These are phyloP conservation scores for Penicillium sp. DNA, from an alignment of 2,329 filamentous ascomycete species.

Conservation along the genomic window DNA sequence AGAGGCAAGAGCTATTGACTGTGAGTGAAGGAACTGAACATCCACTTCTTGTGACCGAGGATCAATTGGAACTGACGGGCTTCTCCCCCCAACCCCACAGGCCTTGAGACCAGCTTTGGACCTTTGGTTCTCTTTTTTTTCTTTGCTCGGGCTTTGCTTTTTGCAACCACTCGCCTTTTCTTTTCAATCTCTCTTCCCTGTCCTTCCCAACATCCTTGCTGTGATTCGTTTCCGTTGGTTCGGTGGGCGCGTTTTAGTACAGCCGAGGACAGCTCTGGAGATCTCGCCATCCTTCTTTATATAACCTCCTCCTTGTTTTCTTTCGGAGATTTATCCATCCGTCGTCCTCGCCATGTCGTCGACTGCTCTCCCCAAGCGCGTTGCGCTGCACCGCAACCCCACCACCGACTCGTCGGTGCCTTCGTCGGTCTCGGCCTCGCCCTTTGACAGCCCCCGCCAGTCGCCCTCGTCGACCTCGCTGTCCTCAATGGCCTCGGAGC, in stretches of 20 bases:
- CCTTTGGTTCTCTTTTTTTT: not conserved
- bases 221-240: slow-evolving; percentile 2
- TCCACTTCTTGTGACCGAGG: not conserved
- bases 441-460: slow-evolving; percentile 60
- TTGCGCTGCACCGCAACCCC: slow-evolving; percentile 54
- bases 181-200: not conserved
- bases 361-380: slow-evolving; percentile 49
- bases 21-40: slow-evolving; percentile 1
- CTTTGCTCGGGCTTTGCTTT: not conserved
- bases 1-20: not conserved
- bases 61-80: slow-evolving; percentile 7
- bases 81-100: not conserved
- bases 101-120: not conserved
- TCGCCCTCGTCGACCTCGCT: slow-evolving; percentile 86
- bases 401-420: slow-evolving; percentile 58
- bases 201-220: slow-evolving; percentile 4
- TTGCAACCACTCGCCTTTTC: not conserved
- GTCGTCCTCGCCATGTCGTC: slow-evolving; percentile 48
- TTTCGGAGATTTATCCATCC: not conserved
- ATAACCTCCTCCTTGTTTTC: not conserved
- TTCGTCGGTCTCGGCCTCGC: slow-evolving; percentile 58
- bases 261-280: slow-evolving; percentile 3
- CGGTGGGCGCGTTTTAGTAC: slow-evolving; percentile 1
- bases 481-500: slow-evolving; percentile 79
- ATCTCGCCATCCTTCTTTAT: not conserved